Evolutionary conservation across 2,329 filamentous ascomycete genomes (phyloP).

Genomic region (Epichloe scottii): DNA sequence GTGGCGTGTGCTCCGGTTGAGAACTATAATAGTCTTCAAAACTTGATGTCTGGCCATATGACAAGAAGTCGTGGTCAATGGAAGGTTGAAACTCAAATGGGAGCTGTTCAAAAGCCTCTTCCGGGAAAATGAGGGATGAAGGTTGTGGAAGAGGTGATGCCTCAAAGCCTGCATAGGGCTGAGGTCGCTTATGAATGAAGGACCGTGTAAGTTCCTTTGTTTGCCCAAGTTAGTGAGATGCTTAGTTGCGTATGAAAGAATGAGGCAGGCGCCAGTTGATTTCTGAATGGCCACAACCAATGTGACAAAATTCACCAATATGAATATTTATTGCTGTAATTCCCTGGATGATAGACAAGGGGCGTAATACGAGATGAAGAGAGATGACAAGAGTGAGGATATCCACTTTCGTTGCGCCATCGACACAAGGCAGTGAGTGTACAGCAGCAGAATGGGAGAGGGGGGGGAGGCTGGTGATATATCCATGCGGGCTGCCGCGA

Average conservation of each 20-base stretch:
- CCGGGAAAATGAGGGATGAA: constrained; percentile 10
- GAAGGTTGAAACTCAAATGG: constrained; percentile 13
- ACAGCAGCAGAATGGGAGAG: constrained; percentile 12
- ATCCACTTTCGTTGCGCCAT: constrained; percentile 7
- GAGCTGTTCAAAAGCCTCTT: constrained; percentile 3
- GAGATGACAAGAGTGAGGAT: constrained; percentile 10
- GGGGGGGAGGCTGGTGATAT: constrained; percentile 27
- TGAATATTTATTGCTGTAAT: background rate
- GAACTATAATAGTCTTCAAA: constrained; percentile 18
- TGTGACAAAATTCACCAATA: background rate
- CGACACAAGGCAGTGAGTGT: background rate
- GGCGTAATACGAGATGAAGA: background rate
- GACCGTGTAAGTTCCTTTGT: constrained; percentile 19
- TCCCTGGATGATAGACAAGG: background rate
- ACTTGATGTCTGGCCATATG: constrained; percentile 21
- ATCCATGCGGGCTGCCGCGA: constrained; percentile 32
- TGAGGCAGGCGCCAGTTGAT: background rate
- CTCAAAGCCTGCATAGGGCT: constrained; percentile 14
- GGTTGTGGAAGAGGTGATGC: constrained; percentile 10
- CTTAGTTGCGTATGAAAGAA: background rate
- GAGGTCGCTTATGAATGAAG: constrained; percentile 18
- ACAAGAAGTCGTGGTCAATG: constrained; percentile 16
- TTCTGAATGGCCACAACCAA: background rate
- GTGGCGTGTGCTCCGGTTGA: constrained; percentile 12
- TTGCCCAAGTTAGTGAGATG: constrained; percentile 23